phyloP scores from a whole-genome alignment of 805 yeast genomes.

The Saccharomyces kudriavzevii region DNA sequence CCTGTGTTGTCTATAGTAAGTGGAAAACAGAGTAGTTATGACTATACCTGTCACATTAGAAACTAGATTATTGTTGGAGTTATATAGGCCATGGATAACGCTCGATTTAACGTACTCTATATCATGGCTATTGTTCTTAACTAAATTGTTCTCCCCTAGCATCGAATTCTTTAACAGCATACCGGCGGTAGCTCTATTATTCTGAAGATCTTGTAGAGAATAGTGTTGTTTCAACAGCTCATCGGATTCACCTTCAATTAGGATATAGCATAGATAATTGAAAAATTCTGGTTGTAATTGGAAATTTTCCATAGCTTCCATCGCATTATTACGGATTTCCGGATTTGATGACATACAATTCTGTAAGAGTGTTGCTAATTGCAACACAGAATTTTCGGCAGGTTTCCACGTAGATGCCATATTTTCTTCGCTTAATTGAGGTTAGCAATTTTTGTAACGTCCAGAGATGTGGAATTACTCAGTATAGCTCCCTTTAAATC shows the following conservation, averaged over 20 bases:
- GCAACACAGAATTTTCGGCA: constrained; percentile 50
- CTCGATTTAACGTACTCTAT: constrained; percentile 38
- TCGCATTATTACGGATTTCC: constrained; percentile 54
- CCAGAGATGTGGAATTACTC: neutral
- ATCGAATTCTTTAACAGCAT: constrained; percentile 71
- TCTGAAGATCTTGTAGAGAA: constrained; percentile 17
- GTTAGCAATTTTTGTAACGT: neutral
- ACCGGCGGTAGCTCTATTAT: constrained; percentile 77
- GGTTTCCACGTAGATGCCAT: constrained; percentile 56
- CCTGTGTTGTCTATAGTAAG: constrained; percentile 32
- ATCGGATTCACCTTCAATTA: constrained; percentile 45
- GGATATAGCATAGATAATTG: constrained; percentile 65
- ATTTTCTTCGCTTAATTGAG: neutral
- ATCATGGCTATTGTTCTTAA: constrained; percentile 17
- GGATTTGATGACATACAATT: constrained; percentile 63
- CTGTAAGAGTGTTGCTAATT: constrained; percentile 55
- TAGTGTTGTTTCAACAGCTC: constrained; percentile 33
- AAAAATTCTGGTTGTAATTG: constrained; percentile 66
- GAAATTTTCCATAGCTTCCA: constrained; percentile 64
- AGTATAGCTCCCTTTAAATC: neutral
- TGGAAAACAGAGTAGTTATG: constrained; percentile 68
- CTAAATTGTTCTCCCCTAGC: constrained; percentile 34
- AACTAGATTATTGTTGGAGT: constrained; percentile 37
- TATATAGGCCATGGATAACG: constrained; percentile 35
- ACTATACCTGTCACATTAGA: constrained; percentile 88